Base-by-base conservation (phyloP, 106 monocot species). In the Phalaenopsis equestris region DNA sequence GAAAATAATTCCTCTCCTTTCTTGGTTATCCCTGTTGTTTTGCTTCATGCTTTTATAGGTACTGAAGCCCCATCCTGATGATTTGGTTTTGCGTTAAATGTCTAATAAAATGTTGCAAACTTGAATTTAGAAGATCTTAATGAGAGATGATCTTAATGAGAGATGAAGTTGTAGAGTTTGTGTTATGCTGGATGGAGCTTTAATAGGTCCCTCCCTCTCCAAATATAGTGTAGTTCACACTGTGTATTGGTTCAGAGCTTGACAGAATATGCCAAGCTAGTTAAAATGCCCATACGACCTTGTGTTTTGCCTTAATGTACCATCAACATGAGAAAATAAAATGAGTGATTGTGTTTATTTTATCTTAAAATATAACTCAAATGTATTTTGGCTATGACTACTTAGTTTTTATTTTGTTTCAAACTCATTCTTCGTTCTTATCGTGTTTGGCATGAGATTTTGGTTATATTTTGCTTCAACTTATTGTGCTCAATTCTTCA, bases 1-100 rank as follows among this genome's bases (percentile, higher is more conserved):
- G 81, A 88, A 19, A 72, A 72, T 15, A 3, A 72, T 36, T 41
- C 72, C 12, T 72, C 72, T 42, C 19, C 74, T 18, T 4, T 43
- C 7, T 0, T 45, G 41, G 14, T 74, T 6, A 39, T 38, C 70
- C 4, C 36, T 70, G 36, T 4, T 39, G 38, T 70, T 38, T 39
- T 38, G 36, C 39, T 70, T 39, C 70, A 39, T 70, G 39, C 70
- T 70, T 30, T 15, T 70, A 39, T 36, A 38, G 14, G 70, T 38
- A 70, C 15, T 21, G 61, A 61, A 61, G 61, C 61, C 18, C 61
- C 21, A 30, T 30, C 21, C 21, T 6, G 12, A 68, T 37, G 36
- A 38, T 68, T 36, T 68, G 68, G 24, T 68, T 68, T 68, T 3
- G 37, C 38, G 39, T 39, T 39, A 70, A 70, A 38, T 70, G 36